These are phyloP conservation scores for Austroboletus novae-zelandiae DNA, from an alignment of 1,284 basidiomycete genomes.

Conservation along the genomic window DNA sequence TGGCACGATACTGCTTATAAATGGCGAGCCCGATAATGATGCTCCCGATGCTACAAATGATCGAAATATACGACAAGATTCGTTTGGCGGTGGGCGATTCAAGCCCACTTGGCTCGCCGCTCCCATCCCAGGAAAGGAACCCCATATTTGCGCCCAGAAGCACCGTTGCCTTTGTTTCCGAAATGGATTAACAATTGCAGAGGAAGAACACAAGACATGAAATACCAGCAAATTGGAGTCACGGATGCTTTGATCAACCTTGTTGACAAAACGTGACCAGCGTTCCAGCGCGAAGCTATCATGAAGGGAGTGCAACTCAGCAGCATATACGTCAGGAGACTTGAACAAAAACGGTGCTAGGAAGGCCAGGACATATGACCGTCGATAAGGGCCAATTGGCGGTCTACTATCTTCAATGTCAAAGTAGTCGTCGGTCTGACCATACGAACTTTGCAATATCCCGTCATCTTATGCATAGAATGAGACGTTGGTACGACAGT, in stretches of 20 bases:
- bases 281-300: slow-evolving; percentile 25
- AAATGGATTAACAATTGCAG: too few species aligned
- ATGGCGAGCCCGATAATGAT: slow-evolving; percentile 30
- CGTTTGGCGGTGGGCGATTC: slow-evolving; percentile 17
- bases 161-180: background rate
- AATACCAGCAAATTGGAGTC: slow-evolving; percentile 16
- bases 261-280: slow-evolving; percentile 29
- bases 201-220: background rate
- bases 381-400: slow-evolving; percentile 18
- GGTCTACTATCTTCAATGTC: slow-evolving; percentile 24
- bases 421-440: slow-evolving; percentile 32
- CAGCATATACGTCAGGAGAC: slow-evolving; percentile 29
- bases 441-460: slow-evolving; percentile 28
- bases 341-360: slow-evolving; percentile 23
- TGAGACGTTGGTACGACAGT: background rate
- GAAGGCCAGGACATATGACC: slow-evolving; percentile 16
- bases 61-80: slow-evolving; percentile 32
- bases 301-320: slow-evolving; percentile 26
- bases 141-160: background rate
- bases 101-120: background rate
- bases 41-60: slow-evolving; percentile 28
- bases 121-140: slow-evolving; percentile 7
- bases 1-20: slow-evolving; percentile 34
- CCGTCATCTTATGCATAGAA: slow-evolving; percentile 22
- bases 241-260: slow-evolving; percentile 31